These are phyloP conservation scores for Alternaria sp. DNA, from an alignment of 2,329 filamentous ascomycete genomes.

Conservation along the genomic window DNA sequence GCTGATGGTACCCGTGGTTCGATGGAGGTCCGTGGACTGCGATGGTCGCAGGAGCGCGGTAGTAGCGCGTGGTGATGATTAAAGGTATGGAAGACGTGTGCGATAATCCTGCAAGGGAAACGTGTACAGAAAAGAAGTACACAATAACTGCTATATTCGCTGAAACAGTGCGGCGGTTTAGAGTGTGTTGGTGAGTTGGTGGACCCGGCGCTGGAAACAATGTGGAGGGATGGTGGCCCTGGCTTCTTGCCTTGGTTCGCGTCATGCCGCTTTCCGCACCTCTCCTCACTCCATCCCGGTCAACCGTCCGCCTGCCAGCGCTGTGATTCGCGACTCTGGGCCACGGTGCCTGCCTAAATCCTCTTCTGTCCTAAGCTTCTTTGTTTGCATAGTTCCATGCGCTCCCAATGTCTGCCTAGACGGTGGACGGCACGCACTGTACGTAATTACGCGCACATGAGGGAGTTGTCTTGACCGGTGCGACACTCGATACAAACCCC, in stretches of 20 bases:
- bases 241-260: slow-evolving; percentile 6
- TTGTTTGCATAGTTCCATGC: not conserved
- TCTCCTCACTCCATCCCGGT: slow-evolving; percentile 2
- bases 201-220: slow-evolving; percentile 7
- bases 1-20: not conserved
- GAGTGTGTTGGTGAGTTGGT: slow-evolving; percentile 5
- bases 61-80: not conserved
- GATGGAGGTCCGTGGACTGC: slow-evolving; percentile 1
- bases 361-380: not conserved
- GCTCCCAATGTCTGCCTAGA: not conserved
- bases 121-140: slow-evolving; percentile 1
- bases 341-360: slow-evolving; percentile 5
- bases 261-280: slow-evolving; percentile 9
- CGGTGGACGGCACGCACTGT: not conserved
- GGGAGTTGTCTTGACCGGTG: not conserved
- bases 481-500: not conserved
- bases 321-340: slow-evolving; percentile 4
- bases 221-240: slow-evolving; percentile 16
- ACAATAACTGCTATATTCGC: not conserved
- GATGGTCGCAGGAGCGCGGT: not conserved
- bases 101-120: not conserved
- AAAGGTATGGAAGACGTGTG: not conserved
- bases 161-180: slow-evolving; percentile 3
- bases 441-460: not conserved
- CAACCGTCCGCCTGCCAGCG: slow-evolving; percentile 3